These are phyloP conservation scores for Maudiozyma barnettii DNA, from an alignment of 805 yeast species.

Conservation along the genomic window DNA sequence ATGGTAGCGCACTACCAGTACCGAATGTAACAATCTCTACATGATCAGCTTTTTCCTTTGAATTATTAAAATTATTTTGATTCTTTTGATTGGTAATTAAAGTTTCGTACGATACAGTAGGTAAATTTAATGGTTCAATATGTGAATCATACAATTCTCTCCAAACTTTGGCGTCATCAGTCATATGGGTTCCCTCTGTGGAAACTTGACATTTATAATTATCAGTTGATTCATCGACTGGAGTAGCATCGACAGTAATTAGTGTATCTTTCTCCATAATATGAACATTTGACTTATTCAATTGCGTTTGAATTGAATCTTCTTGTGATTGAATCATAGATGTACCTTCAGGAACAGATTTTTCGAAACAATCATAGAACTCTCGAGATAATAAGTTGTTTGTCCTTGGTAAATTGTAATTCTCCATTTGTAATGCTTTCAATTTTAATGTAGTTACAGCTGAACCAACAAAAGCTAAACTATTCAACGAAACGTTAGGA, in stretches of 20 bases:
- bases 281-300: conserved; percentile 18
- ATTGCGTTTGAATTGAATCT: conserved; percentile 3
- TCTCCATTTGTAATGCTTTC: conserved; percentile 39
- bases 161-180: conserved; percentile 11
- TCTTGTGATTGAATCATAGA: conserved; percentile 19
- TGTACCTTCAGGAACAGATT: conserved; percentile 21
- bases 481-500: conserved; percentile 49
- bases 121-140: conserved; percentile 22
- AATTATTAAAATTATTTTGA: conserved; percentile 22
- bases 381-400: conserved; percentile 22
- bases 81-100: conserved; percentile 25
- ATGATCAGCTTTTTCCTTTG: conserved; percentile 35
- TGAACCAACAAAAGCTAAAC: conserved; percentile 47
- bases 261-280: conserved; percentile 13
- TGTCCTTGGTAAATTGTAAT: conserved; percentile 33
- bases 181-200: background rate
- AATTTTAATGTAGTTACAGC: conserved; percentile 47
- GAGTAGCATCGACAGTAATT: conserved; percentile 17
- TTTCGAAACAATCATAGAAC: conserved; percentile 26
- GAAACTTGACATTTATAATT: conserved; percentile 3
- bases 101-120: conserved; percentile 15
- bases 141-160: conserved; percentile 17
- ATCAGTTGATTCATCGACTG: conserved; percentile 3
- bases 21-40: conserved; percentile 74
- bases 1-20: conserved; percentile 88